Conservation (phyloP, 805 yeast genomes). For the Candida chilensis region DNA sequence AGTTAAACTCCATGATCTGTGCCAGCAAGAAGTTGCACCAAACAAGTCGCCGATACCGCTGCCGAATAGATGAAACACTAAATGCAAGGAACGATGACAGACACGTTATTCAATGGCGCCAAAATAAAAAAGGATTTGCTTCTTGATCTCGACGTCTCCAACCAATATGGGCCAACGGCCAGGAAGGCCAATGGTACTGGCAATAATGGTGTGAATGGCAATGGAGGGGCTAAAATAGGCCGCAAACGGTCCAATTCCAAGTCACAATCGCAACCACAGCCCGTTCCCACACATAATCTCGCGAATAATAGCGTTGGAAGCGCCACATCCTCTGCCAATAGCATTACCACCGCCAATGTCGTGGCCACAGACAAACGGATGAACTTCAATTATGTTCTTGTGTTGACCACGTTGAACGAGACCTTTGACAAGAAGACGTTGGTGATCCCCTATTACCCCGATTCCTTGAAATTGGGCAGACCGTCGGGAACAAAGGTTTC, state of each 20-base stretch:
- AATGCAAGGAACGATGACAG: too few relatives aligned
- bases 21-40: too few relatives aligned
- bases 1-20: too few relatives aligned
- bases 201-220: too few relatives aligned
- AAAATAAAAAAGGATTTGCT: too few relatives aligned
- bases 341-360: not conserved
- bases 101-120: too few relatives aligned
- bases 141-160: too few relatives aligned
- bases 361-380: not conserved
- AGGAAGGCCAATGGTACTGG: too few relatives aligned
- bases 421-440: slow-evolving; percentile 77
- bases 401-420: slow-evolving; percentile 67
- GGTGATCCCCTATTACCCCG: slow-evolving; percentile 75
- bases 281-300: not conserved
- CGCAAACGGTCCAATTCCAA: slow-evolving; percentile 1
- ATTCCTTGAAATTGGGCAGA: slow-evolving; percentile 79
- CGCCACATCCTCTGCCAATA: not conserved
- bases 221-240: too few relatives aligned
- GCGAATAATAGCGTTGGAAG: not conserved
- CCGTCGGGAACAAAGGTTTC: slow-evolving; percentile 63
- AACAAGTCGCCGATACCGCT: too few relatives aligned
- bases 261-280: not conserved
- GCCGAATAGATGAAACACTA: too few relatives aligned
- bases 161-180: too few relatives aligned
- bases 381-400: slow-evolving; percentile 40